phyloP scores from a whole-genome alignment of 345 rosid species.

The Schrenkiella parvula region DNA sequence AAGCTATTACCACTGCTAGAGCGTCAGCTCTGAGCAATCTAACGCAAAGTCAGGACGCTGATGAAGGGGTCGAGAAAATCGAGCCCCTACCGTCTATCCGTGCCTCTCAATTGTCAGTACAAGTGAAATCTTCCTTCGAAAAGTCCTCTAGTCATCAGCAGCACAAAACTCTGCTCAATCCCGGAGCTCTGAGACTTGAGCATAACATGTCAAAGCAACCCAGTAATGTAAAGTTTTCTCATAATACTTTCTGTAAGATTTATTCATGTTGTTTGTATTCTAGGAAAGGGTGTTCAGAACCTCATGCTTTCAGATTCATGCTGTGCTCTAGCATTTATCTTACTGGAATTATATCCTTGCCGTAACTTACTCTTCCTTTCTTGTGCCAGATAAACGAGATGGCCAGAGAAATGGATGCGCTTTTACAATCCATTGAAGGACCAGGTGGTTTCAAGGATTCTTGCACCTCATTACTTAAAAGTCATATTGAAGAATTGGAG shows the following conservation, averaged over 20 bases:
- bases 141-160: constrained; percentile 44
- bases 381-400: constrained; percentile 68
- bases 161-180: constrained; percentile 33
- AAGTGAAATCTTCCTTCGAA: constrained; percentile 46
- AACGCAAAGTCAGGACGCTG: constrained; percentile 35
- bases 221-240: constrained; percentile 55
- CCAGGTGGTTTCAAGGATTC: constrained; percentile 82
- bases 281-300: background rate
- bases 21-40: constrained; percentile 28
- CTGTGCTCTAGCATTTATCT: background rate
- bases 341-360: background rate
- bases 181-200: constrained; percentile 45
- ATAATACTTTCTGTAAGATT: background rate
- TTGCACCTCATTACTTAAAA: constrained; percentile 57
- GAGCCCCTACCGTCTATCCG: constrained; percentile 61
- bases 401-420: constrained; percentile 70
- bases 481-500: constrained; percentile 67
- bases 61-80: constrained; percentile 39
- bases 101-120: constrained; percentile 46
- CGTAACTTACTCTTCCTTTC: background rate
- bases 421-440: constrained; percentile 67
- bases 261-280: constrained; percentile 9
- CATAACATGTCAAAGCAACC: constrained; percentile 64
- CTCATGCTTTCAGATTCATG: constrained; percentile 16
- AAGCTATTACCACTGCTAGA: constrained; percentile 33